Evolutionary conservation across 225 moss, liverwort and hornwort species (phyloP).

Genomic region (Pseudisothecium myosuroides): DNA sequence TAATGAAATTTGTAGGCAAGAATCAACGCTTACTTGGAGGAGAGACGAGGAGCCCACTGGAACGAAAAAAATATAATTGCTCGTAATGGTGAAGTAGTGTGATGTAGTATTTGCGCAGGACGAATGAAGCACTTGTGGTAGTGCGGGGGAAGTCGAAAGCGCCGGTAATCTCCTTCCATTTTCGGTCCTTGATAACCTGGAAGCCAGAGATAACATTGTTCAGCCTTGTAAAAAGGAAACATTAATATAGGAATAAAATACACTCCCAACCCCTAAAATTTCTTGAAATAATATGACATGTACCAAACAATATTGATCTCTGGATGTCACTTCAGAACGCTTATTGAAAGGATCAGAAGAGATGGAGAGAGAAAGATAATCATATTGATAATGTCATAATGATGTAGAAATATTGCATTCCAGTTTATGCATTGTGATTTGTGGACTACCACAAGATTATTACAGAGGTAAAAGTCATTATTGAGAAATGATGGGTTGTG

Average conservation of each 20-base stretch:
- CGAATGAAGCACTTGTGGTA: constrained; percentile 86
- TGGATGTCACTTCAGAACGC: not conserved
- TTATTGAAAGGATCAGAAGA: not conserved
- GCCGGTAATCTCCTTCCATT: constrained; percentile 89
- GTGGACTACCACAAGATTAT: not conserved
- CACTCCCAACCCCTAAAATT: not conserved
- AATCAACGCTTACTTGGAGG: constrained; percentile 38
- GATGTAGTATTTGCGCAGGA: constrained; percentile 67
- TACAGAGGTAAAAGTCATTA: not conserved
- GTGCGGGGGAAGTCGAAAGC: constrained; percentile 77
- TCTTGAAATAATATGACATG: not conserved
- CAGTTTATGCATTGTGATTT: not conserved
- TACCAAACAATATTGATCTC: not conserved
- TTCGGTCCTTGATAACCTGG: constrained; percentile 82
- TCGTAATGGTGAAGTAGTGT: constrained; percentile 70
- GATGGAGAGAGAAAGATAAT: too few species aligned
- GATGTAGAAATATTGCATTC: not conserved
- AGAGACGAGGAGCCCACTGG: constrained; percentile 30
- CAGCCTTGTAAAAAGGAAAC: not conserved
- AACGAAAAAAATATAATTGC: constrained; percentile 59
- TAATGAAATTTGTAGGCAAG: not conserved
- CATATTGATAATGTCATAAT: too few species aligned
- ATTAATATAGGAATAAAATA: too few species aligned
- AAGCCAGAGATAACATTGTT: not conserved
- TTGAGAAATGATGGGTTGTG: not conserved